Base-by-base conservation (phyloP, 495 filamentous ascomycete species). In the Aspergillus funiculosus region DNA sequence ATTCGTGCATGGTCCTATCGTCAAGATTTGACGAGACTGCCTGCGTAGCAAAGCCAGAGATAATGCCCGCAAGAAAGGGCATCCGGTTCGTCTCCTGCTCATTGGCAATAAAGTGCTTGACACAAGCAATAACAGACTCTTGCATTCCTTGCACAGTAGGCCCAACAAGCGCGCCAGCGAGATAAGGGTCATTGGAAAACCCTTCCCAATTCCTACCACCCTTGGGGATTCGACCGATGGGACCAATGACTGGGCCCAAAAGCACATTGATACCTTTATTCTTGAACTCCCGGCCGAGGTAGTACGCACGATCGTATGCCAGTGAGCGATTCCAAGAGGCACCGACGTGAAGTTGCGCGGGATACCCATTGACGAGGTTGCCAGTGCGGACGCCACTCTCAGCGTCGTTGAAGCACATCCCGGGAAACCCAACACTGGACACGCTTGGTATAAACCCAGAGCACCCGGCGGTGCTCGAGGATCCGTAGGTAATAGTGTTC, bases 191-290 rank as follows among this genome's bases (percentile, higher is more conserved):
- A 0, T 72, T 54, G 5, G 80, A 77, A 50, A 89, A 86, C 0
- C 86, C 85, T 66, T 94, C 89, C 88, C 88, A 94, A 54, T 89
- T 92, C 9, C 89, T 68, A 1, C 89, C 89, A 24, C 87, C 88
- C 25, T 77, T 78, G 0, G 85, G 86, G 54, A 87, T 73, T n/a
- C 85, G 70, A 10, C 89, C 89, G 6, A 86, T 52, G 6, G 83
- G 83, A 15, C 86, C 85, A 54, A 86, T 73, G 0, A 86, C 80
- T 5, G 80, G 82, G 0, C 79, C 79, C 0, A 85, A 68, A 1
- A 68, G 51, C 1, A 84, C 60, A 49, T 83, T 62, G 35, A 66
- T 69, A 11, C 82, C 81, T 47, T 77, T 75, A 19, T 44, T 67
- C 18, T 67, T 71, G 59, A 77, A 84, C 55, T 82, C 79, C 1